A percentile compares a stretch with the other conserved stretches of the same genome.
Conservation (phyloP, 495 filamentous ascomycete genomes). For the Talaromyces adpressus region DNA sequence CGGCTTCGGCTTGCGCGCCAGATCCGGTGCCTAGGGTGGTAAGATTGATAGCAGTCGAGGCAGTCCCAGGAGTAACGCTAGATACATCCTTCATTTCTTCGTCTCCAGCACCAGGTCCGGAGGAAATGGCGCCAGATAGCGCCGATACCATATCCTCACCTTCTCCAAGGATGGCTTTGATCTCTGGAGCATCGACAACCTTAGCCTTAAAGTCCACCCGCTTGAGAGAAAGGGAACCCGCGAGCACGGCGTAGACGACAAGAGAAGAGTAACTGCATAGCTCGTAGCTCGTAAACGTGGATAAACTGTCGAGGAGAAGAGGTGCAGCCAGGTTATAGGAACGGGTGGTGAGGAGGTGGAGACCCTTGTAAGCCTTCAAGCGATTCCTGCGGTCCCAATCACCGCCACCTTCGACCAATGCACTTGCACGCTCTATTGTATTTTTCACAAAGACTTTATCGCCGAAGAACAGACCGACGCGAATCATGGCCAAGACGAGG, state of each 20-base stretch:
- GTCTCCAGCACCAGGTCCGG: constrained; percentile 70
- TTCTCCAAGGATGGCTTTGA: constrained; percentile 89
- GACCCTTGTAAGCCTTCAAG: constrained; percentile 94
- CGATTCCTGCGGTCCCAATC: constrained; percentile 98
- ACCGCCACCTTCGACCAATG: constrained; percentile 85
- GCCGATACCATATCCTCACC: constrained; percentile 80
- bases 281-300: constrained; percentile 98
- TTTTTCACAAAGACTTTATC: constrained; percentile 88
- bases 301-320: constrained; percentile 88
- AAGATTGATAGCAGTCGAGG: constrained; percentile 70
- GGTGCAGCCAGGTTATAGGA: constrained; percentile 87
- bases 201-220: constrained; percentile 98
- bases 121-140: constrained; percentile 62
- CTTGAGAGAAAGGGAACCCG: constrained; percentile 89
- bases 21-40: constrained; percentile 65
- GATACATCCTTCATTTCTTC: constrained; percentile 68
- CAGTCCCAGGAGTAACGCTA: constrained; percentile 46
- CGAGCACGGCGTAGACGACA: constrained; percentile 92
- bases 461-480: constrained; percentile 90
- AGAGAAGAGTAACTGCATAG: constrained; percentile 91
- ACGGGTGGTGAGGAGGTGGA: constrained; percentile 85
- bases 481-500: constrained; percentile 89
- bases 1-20: constrained; percentile 63
- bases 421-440: constrained; percentile 82
- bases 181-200: constrained; percentile 95